phyloP scores from a whole-genome alignment of 257 asterid species.

The Dorcoceras hygrometricum region DNA sequence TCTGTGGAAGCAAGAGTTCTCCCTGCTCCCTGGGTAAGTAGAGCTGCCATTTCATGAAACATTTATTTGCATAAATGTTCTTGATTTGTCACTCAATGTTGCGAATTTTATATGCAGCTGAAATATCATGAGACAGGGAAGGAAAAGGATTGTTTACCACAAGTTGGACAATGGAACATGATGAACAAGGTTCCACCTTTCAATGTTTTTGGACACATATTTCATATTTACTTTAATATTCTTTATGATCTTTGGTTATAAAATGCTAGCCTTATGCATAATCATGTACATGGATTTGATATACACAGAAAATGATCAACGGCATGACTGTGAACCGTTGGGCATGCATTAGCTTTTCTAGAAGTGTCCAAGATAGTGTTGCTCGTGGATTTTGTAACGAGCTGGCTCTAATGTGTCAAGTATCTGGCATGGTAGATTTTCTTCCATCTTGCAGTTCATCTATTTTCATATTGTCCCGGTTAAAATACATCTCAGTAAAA shows the following conservation, averaged over 20 bases:
- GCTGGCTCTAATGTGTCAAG: constrained; percentile 97
- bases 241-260: background rate
- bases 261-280: background rate
- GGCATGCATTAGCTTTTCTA: constrained; percentile 98
- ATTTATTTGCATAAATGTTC: background rate
- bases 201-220: background rate
- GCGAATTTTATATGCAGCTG: constrained; percentile 43
- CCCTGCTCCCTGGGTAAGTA: constrained; percentile 97
- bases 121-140: constrained; percentile 92
- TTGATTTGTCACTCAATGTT: constrained; percentile 16
- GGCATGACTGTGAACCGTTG: constrained; percentile 97
- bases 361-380: constrained; percentile 91
- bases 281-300: constrained; percentile 11
- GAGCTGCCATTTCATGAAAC: constrained; percentile 6
- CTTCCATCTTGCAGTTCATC: constrained; percentile 4
- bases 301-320: constrained; percentile 89
- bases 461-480: background rate
- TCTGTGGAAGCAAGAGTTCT: constrained; percentile 96
- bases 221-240: background rate
- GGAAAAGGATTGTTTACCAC: constrained; percentile 95
- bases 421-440: constrained; percentile 85
- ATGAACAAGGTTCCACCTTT: constrained; percentile 74
- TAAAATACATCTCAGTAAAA: background rate
- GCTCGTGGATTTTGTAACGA: constrained; percentile 96
- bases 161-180: constrained; percentile 99